Base-by-base conservation (phyloP, 768 basidiomycete genomes). In the Megacollybia marginata region DNA sequence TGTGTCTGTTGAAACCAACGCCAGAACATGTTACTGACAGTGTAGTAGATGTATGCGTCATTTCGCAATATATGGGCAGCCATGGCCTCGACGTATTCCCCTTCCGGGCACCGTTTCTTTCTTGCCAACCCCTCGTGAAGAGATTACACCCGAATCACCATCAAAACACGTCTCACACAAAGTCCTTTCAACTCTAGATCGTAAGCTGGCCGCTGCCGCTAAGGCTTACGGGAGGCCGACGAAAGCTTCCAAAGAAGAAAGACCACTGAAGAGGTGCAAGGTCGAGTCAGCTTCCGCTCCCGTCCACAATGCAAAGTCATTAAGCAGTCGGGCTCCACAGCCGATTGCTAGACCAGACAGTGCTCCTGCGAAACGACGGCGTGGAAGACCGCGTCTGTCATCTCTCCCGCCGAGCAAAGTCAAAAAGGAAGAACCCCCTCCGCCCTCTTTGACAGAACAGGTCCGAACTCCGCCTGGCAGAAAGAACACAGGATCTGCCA, bases 1-100 rank as follows among this genome's bases (percentile, higher is more conserved):
- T 91, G 62, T 54, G 76, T 67, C 47, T 52, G 53, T 3, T 28
- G 23, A 28, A 44, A 18, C 13, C 53, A 46, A 55, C 51, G 53
- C 48, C 18, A 51, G 33, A 46, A 56, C 46, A 40, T 6, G 23
- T 28, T 28, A 28, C 6, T 28, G 23, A 28, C 23, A 28, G 23
- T 28, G 23, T 19, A 12, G 15, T 31, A 89, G 88, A 51, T 91
- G 88, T 62, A 73, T 90, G 65, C 83, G 88, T 16, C 88, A 91
- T 63, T 77, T 72, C 57, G 87, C 84, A 10, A 91, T 91, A 50
- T 91, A 90, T 64, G 74, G 73, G 2, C 70, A 75, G 48, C 64
- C 75, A 2, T 91, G 88, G 88, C 88, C 88, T 18, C 69, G 72
- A 45, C 83, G 88, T 48, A 58, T 79, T 13, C 68, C 76, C 35